Base-by-base conservation (phyloP, 2,329 filamentous ascomycete genomes). In the Talaromyces sp. region DNA sequence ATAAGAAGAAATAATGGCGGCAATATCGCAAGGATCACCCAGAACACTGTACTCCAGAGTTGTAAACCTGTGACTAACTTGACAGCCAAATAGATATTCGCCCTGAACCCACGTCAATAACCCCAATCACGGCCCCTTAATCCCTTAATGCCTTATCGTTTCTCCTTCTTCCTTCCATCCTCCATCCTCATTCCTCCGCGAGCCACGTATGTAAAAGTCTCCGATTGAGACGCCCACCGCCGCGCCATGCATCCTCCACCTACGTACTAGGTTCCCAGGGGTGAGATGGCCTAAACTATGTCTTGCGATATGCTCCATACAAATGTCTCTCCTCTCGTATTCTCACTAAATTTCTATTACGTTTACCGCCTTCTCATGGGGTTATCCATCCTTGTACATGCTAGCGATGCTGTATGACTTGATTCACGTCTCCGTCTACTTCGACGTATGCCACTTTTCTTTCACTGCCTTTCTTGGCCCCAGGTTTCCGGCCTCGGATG, bases 191-290 rank as follows among this genome's bases (percentile, higher is more conserved):
- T 14, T 30, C 30, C 16, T 17, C 4, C 29, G 6, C 17, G 16
- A 27, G 29, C 29, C 29, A 27, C 29, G 17, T 11, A 44, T 33
- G 16, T 2, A 41, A 45, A n/a, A 45, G 42, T 45, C 43, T 45
- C 43, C 43, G 43, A 10, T 22, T 13, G 13, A 24, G 43, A 29
- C 30, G 29, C 35, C 29, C n/a, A n/a, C n/a, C n/a, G n/a, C n/a
- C 43, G 43, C 43, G 11, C 19, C 24, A 24, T 22, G 30, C 30
- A 20, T 45, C 30, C 29, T 45, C 30, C 43, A 45, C 43, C 33
- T 45, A 45, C 43, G 43, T 45, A 45, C 29, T 36, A n/a, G n/a
- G n/a, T n/a, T n/a, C n/a, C 19, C 17, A 11, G 20, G 43, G 41
- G 19, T n/a, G 22, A 17, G 43, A 17, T 14, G 10, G 35, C 1